Percentiles rank a stretch among this genome's conserved stretches.
These are phyloP conservation scores for Cercospora brassicicola DNA, from an alignment of 2,329 filamentous ascomycete genomes.

Conservation along the genomic window DNA sequence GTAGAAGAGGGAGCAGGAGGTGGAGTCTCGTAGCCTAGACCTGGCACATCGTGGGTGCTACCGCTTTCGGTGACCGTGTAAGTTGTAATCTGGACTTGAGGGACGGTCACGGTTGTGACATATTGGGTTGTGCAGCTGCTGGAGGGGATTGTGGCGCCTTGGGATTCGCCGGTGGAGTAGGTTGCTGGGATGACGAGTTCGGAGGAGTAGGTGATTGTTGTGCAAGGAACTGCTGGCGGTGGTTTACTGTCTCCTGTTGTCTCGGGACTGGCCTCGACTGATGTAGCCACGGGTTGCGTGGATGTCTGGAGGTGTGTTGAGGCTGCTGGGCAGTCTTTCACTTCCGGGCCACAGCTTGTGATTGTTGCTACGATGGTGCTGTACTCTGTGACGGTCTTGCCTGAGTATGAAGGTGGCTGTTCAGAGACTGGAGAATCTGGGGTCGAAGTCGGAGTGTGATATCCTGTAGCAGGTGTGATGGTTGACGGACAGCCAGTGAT, in stretches of 20 bases:
- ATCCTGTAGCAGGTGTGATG: constrained; percentile 51
- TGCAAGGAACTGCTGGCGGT: constrained; percentile 36
- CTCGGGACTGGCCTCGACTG: constrained; percentile 18
- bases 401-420: constrained; percentile 5
- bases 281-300: constrained; percentile 25
- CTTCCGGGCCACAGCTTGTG: constrained; percentile 42
- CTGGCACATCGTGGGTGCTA: constrained; percentile 18
- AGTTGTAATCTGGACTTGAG: constrained; percentile 37
- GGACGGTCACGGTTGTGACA: constrained; percentile 48
- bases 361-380: constrained; percentile 40
- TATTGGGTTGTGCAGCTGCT: constrained; percentile 38
- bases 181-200: constrained; percentile 40
- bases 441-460: constrained; percentile 19
- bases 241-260: constrained; percentile 16
- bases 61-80: constrained; percentile 26
- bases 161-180: constrained; percentile 39
- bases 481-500: constrained; percentile 68
- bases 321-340: constrained; percentile 41
- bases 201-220: constrained; percentile 46
- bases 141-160: constrained; percentile 36
- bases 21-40: constrained; percentile 26
- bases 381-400: constrained; percentile 29
- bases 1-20: constrained; percentile 7
- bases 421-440: constrained; percentile 16
- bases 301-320: constrained; percentile 19